Percentiles rank a stretch among this genome's conserved stretches.
These are phyloP conservation scores for Pythium aristosporum DNA, from an alignment of 352 stramenopile genomes.

Conservation along the genomic window DNA sequence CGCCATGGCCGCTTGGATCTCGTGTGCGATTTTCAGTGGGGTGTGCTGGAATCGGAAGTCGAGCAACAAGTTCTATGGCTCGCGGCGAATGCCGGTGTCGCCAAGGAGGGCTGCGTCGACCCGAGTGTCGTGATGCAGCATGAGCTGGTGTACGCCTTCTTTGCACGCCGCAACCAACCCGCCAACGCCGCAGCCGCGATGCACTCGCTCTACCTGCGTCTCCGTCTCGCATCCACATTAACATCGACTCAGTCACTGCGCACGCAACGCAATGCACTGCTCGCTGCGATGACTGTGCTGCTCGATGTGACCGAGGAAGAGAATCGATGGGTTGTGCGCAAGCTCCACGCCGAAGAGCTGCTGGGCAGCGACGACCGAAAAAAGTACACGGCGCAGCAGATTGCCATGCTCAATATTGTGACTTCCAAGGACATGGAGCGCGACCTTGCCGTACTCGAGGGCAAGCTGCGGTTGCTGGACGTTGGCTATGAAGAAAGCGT, in stretches of 20 bases:
- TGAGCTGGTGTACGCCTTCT: conserved; percentile 72
- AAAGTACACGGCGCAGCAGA: conserved; percentile 16
- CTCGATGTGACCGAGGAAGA: conserved; percentile 34
- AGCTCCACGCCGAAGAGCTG: conserved; percentile 62
- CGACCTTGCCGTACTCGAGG: conserved; percentile 58
- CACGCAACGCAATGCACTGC: conserved; percentile 63
- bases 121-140: conserved; percentile 52
- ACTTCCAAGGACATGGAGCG: conserved; percentile 60
- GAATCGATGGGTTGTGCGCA: conserved; percentile 72
- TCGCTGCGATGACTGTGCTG: conserved; percentile 48
- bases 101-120: conserved; percentile 42
- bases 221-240: conserved; percentile 39
- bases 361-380: neutral
- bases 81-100: conserved; percentile 61
- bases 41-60: conserved; percentile 50
- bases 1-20: conserved; percentile 65
- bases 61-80: conserved; percentile 77
- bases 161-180: conserved; percentile 58
- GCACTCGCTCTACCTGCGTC: conserved; percentile 50
- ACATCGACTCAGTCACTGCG: conserved; percentile 42
- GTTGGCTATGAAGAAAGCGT: conserved; percentile 56
- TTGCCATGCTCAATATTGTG: conserved; percentile 49
- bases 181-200: conserved; percentile 62
- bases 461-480: conserved; percentile 55
- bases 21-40: conserved; percentile 76